Percentiles rank a stretch among this genome's conserved stretches.
These are phyloP conservation scores for Cerioporus squamosus DNA, from an alignment of 1,284 basidiomycete genomes.

Conservation along the genomic window DNA sequence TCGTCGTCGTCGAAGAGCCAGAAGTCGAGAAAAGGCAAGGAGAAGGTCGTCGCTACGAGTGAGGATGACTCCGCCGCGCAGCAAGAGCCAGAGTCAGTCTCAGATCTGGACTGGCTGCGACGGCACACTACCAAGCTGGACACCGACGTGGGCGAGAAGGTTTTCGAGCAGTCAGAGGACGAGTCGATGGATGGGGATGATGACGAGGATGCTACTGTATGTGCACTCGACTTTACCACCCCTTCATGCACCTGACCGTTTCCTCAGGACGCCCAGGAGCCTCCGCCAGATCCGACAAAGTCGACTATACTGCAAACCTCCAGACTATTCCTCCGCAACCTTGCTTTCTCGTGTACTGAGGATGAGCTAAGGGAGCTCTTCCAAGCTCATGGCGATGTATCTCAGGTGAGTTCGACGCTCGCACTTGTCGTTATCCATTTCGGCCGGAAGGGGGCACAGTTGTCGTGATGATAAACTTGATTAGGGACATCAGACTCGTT, in stretches of 20 bases:
- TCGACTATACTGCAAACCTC: slow-evolving; percentile 78
- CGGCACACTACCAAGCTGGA: slow-evolving; percentile 52
- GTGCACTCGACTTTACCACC: no score
- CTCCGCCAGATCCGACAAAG: slow-evolving; percentile 46
- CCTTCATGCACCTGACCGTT: not conserved
- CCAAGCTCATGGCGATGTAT: slow-evolving; percentile 70
- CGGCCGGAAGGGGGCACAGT: not conserved
- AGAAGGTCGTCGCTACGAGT: not conserved
- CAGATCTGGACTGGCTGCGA: slow-evolving; percentile 80
- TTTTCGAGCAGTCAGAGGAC: slow-evolving; percentile 64
- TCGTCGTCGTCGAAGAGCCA: slow-evolving; percentile 27
- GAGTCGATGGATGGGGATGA: slow-evolving; percentile 43
- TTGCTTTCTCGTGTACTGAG: slow-evolving; percentile 84
- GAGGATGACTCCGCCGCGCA: slow-evolving; percentile 20
- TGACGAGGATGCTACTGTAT: not conserved
- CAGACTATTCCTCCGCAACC: slow-evolving; percentile 90
- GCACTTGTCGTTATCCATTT: slow-evolving; percentile 1
- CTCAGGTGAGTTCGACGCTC: slow-evolving; percentile 57
- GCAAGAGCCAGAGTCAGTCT: slow-evolving; percentile 39
- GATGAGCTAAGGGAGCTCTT: slow-evolving; percentile 77
- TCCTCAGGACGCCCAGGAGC: slow-evolving; percentile 8
- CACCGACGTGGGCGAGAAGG: slow-evolving; percentile 52
- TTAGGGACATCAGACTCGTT: slow-evolving; percentile 53
- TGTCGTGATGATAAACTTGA: slow-evolving; percentile 42
- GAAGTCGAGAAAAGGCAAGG: slow-evolving; percentile 31